A percentile compares a stretch with the other conserved stretches of the same genome.
Conservation (phyloP, 306 rosid genomes). For the Glycine tomentella region DNA sequence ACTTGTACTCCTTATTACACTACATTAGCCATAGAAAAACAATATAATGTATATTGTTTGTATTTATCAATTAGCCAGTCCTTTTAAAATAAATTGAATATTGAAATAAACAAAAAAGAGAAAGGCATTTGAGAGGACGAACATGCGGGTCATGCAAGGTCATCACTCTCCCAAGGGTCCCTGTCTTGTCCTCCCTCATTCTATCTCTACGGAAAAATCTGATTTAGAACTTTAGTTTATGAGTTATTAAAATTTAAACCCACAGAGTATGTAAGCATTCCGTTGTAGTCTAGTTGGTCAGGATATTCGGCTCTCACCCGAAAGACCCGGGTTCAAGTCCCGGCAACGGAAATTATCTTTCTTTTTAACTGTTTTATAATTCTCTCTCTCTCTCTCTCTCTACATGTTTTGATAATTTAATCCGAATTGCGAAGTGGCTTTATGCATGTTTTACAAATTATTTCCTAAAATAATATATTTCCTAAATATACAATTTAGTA, state of each 20-base stretch:
- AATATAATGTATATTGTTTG: not conserved
- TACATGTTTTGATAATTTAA: too few species aligned
- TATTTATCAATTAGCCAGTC: not conserved
- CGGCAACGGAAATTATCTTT: slow-evolving; percentile 57
- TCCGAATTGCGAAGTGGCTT: not conserved
- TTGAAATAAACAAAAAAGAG: not conserved
- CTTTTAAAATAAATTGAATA: not conserved
- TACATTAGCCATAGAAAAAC: not conserved
- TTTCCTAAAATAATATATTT: not conserved
- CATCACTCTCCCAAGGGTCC: not conserved
- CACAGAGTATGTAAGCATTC: not conserved
- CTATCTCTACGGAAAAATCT: too few species aligned
- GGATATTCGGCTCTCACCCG: slow-evolving; percentile 62
- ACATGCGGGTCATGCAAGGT: not conserved
- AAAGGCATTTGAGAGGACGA: not conserved
- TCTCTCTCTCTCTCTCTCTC: too few species aligned
- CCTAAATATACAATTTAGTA: too few species aligned
- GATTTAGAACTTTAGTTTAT: not conserved
- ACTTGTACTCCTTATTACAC: not conserved
- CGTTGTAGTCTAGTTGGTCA: slow-evolving; percentile 68
- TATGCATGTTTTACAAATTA: not conserved
- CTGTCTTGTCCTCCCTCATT: not conserved
- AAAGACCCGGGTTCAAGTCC: slow-evolving; percentile 60
- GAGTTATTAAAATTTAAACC: too few species aligned
- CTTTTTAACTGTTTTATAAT: too few species aligned